Percentiles rank a stretch among this genome's conserved stretches.
These are phyloP conservation scores for Leavenworthia alabamica DNA, from an alignment of 345 rosid genomes.

Conservation along the genomic window DNA sequence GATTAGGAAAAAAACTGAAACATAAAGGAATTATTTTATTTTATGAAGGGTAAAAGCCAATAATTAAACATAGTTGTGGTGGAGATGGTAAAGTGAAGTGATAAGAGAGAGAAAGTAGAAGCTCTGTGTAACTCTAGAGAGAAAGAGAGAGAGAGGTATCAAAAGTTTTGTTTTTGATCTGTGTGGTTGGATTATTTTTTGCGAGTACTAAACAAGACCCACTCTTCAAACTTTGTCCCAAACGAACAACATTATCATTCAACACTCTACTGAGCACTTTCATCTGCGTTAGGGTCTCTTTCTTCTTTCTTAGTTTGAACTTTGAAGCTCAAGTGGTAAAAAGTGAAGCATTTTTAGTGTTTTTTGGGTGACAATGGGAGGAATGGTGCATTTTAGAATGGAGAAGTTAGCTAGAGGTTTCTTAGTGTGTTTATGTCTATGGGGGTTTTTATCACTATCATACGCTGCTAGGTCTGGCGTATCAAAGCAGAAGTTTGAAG, in stretches of 20 bases:
- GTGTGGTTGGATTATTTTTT: slow-evolving; percentile 31
- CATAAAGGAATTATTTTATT: background rate
- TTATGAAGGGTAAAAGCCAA: slow-evolving; percentile 5
- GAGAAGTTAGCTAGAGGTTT: slow-evolving; percentile 27
- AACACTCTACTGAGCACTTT: background rate
- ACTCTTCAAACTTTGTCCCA: slow-evolving; percentile 8
- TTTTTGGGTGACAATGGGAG: slow-evolving; percentile 27
- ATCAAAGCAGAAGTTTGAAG: slow-evolving; percentile 65
- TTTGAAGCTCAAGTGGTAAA: background rate
- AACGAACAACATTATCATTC: slow-evolving; percentile 14
- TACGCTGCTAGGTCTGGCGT: slow-evolving; percentile 58
- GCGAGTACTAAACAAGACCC: slow-evolving; percentile 26
- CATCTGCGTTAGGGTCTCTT: background rate
- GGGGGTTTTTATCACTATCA: slow-evolving; percentile 39
- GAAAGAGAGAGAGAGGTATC: slow-evolving; percentile 2
- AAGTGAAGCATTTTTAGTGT: background rate
- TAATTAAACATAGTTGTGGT: background rate
- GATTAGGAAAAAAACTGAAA: slow-evolving; percentile 1
- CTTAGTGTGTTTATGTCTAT: slow-evolving; percentile 36
- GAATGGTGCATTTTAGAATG: slow-evolving; percentile 32
- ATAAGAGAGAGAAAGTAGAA: slow-evolving; percentile 31
- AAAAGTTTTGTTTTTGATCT: slow-evolving; percentile 33
- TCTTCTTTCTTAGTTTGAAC: background rate
- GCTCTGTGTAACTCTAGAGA: slow-evolving; percentile 6
- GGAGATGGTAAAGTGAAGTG: slow-evolving; percentile 18